Base-by-base conservation (phyloP, 2,329 filamentous ascomycete species). In the Hypoxylon rubiginosum region DNA sequence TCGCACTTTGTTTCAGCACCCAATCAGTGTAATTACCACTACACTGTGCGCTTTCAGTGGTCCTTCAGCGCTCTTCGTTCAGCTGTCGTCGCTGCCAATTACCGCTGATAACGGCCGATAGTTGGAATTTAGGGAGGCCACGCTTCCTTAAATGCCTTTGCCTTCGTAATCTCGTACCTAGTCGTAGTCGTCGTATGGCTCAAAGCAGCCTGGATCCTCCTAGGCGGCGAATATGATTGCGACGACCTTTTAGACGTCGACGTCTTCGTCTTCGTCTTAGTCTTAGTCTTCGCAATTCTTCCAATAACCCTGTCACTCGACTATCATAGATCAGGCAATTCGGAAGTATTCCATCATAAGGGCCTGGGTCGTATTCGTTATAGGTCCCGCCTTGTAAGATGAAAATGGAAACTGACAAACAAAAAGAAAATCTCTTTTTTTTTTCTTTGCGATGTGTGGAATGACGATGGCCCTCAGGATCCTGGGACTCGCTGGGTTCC, bases 1-100 rank as follows among this genome's bases (percentile, higher is more conserved):
- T 76, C 74, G 72, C 74, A 76, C 74, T 73, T 74, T 75, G 73
- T 64, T 70, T 66, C 62, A 66, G 64, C 64, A 61, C 48, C 67
- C 67, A 69, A 69, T 69, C 64, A 57, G 17, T 59, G 39, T 21
- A 32, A 34, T 56, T 4, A 46, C 45, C 46, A 21, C 39, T 26
- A 36, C 57, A 65, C 64, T 58, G 55, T 61, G 64, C 36, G 30
- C 58, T 49, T 48, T 43, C 50, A 48, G 45, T 54, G 41, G 39
- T 21, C 45, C 24, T 28, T 21, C 28, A 21, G 26, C 32, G 30
- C 54, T 32, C 39, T 34, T 43, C 28, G 17, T 62, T 66, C 67
- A 71, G 66, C 61, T 66, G 39, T 24, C 13, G 10, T 64, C 15
- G 61, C 32, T 62, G 58, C 32, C 41, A 66, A 58, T 41, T 46